Evolutionary conservation across 164 flowering plant genomes (phyloP), one percentile per base, ranked within the genome.

Genomic region (Macadamia integrifolia): DNA sequence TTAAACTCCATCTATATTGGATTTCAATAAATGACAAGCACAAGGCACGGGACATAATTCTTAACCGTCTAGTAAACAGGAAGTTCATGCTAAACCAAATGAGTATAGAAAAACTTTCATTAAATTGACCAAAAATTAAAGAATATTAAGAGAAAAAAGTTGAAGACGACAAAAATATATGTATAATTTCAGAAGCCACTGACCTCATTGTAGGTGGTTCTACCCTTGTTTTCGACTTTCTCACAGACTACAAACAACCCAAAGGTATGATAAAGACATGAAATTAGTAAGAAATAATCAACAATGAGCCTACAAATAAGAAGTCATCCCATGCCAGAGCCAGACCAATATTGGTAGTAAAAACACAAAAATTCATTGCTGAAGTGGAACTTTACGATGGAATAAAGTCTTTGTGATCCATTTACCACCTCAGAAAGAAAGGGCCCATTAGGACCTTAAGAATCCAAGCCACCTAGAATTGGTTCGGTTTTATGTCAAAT

Each of bases 151-250:
- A 68, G 13, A 6, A 31, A 12, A 32, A 23, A 44, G 1, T n/a
- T n/a, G 8, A 57, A 67, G 32, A 58, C 1, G 44, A 30, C 31
- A 55, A 42, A 56, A 60, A 44, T 10, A 40, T 1, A 49, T 2
- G 28, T 15, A 48, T 17, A 63, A 43, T n/a, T 9, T 52, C 50
- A 60, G 58, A 69, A 76, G 68, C 40, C 57, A 66, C 29, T 77
- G 60, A 90, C 96, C 93, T 90, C 93, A 76, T 88, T 90, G 70
- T 88, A 90, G 53, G 96, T 90, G 49, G 96, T 90, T 70, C 86
- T 84, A 58, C 93, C 93, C 75, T 87, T 87, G 86, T 90, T 87
- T 76, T 90, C 90, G 71, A 90, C 96, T 74, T 90, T 90, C 68
- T 88, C 89, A 30, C 96, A 88, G 7, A 90, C 96, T 90, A 75